phyloP scores from a whole-genome alignment of 257 asterid species.

The Linderniella brevidens region DNA sequence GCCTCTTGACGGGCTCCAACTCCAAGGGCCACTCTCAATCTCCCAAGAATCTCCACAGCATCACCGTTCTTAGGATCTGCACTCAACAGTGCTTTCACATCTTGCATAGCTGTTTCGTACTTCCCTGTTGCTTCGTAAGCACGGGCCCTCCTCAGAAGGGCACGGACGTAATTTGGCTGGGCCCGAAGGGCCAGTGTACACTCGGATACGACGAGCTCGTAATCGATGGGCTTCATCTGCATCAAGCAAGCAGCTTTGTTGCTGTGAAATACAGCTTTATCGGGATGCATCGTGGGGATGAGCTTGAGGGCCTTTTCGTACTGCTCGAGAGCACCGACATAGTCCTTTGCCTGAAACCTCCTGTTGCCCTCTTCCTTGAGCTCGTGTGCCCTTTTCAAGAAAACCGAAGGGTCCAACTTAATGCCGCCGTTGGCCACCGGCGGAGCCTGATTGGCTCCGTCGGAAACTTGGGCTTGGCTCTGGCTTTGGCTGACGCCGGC shows the following conservation, averaged over 20 bases:
- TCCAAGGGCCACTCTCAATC: not conserved
- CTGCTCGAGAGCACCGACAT: not conserved
- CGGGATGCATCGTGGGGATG: not conserved
- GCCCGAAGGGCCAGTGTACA: constrained; percentile 1
- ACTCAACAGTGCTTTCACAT: not conserved
- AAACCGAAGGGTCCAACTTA: too few relatives aligned
- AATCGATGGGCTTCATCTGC: constrained; percentile 1
- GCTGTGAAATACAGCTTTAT: not conserved
- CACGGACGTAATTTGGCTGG: not conserved
- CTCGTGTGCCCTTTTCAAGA: too few relatives aligned
- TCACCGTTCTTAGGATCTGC: not conserved
- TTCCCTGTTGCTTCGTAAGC: not conserved
- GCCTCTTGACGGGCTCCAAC: not conserved
- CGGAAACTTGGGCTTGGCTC: constrained; percentile 19
- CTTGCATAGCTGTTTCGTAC: not conserved
- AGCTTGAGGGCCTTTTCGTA: constrained; percentile 5
- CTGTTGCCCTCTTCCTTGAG: too few relatives aligned
- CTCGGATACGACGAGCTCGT: not conserved
- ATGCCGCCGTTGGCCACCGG: constrained; percentile 46
- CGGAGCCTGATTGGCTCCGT: constrained; percentile 17
- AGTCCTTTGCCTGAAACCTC: too few relatives aligned
- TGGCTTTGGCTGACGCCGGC: constrained; percentile 21
- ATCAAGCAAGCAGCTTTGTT: constrained; percentile 2
- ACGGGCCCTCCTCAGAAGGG: constrained; percentile 4
- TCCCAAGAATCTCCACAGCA: not conserved